Conservation (phyloP, 1,284 basidiomycete species). For the Wolfiporia cocos region DNA sequence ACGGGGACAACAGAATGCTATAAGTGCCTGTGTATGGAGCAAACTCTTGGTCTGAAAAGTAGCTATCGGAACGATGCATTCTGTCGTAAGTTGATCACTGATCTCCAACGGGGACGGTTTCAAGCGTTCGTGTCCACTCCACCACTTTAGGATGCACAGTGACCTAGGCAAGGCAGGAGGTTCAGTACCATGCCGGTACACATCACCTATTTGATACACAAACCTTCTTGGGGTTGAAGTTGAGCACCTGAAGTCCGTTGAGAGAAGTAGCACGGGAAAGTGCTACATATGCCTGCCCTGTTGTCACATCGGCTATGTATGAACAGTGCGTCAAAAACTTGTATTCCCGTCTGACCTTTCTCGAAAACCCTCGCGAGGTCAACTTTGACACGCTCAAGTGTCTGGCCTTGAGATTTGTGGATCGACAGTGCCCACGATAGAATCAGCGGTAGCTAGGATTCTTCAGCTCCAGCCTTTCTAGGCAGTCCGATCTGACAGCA, state of each 20-base stretch:
- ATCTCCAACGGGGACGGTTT: slow-evolving; percentile 17
- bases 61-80: too few species aligned
- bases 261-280: slow-evolving; percentile 87
- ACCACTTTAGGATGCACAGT: slow-evolving; percentile 32
- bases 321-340: slow-evolving; percentile 11
- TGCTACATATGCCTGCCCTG: slow-evolving; percentile 79
- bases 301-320: neutral
- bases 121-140: slow-evolving; percentile 30
- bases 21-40: too few species aligned
- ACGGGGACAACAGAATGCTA: too few species aligned
- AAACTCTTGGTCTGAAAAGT: too few species aligned
- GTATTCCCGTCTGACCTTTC: slow-evolving; percentile 52
- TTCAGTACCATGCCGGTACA: neutral
- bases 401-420: slow-evolving; percentile 93
- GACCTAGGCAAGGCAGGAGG: slow-evolving; percentile 21
- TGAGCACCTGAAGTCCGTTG: slow-evolving; percentile 77
- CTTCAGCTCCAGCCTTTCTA: neutral
- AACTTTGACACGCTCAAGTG: slow-evolving; percentile 80
- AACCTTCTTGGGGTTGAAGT: slow-evolving; percentile 74
- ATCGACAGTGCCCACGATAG: slow-evolving; percentile 92
- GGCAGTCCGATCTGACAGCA: slow-evolving; percentile 13
- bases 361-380: slow-evolving; percentile 83
- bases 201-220: slow-evolving; percentile 12
- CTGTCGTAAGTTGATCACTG: too few species aligned
- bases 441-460: slow-evolving; percentile 66